phyloP scores from a whole-genome alignment of 805 yeast genomes.

The Candida yuanshanica region DNA sequence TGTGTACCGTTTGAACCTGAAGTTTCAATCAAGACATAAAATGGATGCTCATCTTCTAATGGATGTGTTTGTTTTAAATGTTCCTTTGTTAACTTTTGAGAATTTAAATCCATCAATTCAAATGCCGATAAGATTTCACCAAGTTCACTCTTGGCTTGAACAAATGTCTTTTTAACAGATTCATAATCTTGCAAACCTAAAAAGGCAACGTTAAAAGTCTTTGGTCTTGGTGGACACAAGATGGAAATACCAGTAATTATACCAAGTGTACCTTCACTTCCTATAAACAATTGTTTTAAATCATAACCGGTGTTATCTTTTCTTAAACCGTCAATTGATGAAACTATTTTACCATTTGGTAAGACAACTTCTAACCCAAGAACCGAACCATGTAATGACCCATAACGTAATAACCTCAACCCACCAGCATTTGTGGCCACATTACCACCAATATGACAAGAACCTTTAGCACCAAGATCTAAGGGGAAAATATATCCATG shows the following conservation, averaged over 20 bases:
- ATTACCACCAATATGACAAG: conserved; percentile 93
- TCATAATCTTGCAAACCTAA: conserved; percentile 78
- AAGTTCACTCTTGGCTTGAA: conserved; percentile 69
- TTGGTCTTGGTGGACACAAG: conserved; percentile 84
- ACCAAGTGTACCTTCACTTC: conserved; percentile 91
- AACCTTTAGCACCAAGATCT: conserved; percentile 94
- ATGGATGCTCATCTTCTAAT: conserved; percentile 76
- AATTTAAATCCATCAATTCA: conserved; percentile 83
- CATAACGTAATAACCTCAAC: conserved; percentile 77
- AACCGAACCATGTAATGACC: conserved; percentile 88
- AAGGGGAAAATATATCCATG: conserved; percentile 88
- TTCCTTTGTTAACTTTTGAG: conserved; percentile 57
- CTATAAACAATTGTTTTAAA: conserved; percentile 86
- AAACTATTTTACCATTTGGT: conserved; percentile 78
- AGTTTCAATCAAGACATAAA: conserved; percentile 88
- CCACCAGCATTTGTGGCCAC: conserved; percentile 98
- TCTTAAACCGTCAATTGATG: conserved; percentile 79
- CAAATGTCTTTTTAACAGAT: conserved; percentile 77
- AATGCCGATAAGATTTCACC: conserved; percentile 87
- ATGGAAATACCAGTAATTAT: conserved; percentile 86
- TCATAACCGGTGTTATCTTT: conserved; percentile 96
- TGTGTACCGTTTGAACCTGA: conserved; percentile 94
- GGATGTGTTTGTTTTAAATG: conserved; percentile 68
- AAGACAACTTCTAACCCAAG: conserved; percentile 90
- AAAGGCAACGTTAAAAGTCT: conserved; percentile 80